Conservation (phyloP, 1,284 basidiomycete genomes). For the Bjerkandera adusta region DNA sequence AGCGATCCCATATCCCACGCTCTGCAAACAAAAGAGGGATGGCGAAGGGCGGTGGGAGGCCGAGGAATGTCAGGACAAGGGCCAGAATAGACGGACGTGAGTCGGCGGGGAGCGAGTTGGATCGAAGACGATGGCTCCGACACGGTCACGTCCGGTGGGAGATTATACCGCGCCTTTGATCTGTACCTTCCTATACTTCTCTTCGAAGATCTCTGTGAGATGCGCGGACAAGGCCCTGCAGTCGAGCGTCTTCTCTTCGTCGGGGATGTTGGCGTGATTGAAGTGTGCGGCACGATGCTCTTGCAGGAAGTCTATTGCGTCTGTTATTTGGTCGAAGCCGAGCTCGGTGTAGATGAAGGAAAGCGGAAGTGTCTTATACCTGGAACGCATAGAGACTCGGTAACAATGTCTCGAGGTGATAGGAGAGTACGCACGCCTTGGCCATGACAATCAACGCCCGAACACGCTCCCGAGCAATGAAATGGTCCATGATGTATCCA, state of each 20-base stretch:
- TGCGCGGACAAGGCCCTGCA: slow-evolving; percentile 57
- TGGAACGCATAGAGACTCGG: slow-evolving; percentile 32
- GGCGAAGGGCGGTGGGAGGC: background rate
- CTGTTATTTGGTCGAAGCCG: slow-evolving; percentile 72
- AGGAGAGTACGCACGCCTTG: slow-evolving; percentile 68
- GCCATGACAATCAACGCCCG: slow-evolving; percentile 88
- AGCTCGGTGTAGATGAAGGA: slow-evolving; percentile 79
- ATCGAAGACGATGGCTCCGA: too few species aligned
- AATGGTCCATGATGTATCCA: slow-evolving; percentile 99
- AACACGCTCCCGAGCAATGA: slow-evolving; percentile 89
- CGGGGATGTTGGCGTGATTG: slow-evolving; percentile 58
- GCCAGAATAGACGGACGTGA: background rate
- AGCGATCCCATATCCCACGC: too few species aligned
- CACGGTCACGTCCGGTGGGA: too few species aligned
- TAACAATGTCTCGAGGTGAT: background rate
- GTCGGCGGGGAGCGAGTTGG: background rate
- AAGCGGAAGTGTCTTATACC: slow-evolving; percentile 80
- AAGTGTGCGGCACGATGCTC: slow-evolving; percentile 72
- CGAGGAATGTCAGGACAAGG: background rate
- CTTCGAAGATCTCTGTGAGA: slow-evolving; percentile 61
- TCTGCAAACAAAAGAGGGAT: background rate
- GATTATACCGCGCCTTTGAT: slow-evolving; percentile 59
- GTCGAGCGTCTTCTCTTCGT: slow-evolving; percentile 62
- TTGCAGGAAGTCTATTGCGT: slow-evolving; percentile 70
- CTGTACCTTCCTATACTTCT: slow-evolving; percentile 73